Percentiles rank a stretch among this genome's conserved stretches.
Evolutionary conservation across 306 rosid genomes (phyloP).

Genomic region (Prunus persica): Prunus_persica_NCBIv2 NC_034015.1:12861001-12861500

Average conservation of each 20-base stretch:
- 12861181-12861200: background rate
- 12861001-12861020: background rate
- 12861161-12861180: conserved; percentile 5
- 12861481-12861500: conserved; percentile 66
- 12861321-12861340: conserved; percentile 35
- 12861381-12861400: conserved; percentile 78
- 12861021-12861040: background rate
- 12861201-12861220: background rate
- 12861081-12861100: background rate
- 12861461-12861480: conserved; percentile 68
- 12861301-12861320: background rate
- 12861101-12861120: background rate
- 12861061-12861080: conserved; percentile 16
- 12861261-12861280: conserved; percentile 61
- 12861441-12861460: conserved; percentile 75
- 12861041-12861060: background rate
- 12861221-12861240: background rate
- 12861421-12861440: conserved; percentile 82
- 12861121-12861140: background rate
- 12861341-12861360: conserved; percentile 51
- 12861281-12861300: conserved; percentile 38
- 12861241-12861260: background rate
- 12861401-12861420: conserved; percentile 72
- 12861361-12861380: conserved; percentile 52
- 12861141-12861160: background rate